Base-by-base conservation (phyloP, 305 asterid species). In the Fraxinus angustifolia region DNA sequence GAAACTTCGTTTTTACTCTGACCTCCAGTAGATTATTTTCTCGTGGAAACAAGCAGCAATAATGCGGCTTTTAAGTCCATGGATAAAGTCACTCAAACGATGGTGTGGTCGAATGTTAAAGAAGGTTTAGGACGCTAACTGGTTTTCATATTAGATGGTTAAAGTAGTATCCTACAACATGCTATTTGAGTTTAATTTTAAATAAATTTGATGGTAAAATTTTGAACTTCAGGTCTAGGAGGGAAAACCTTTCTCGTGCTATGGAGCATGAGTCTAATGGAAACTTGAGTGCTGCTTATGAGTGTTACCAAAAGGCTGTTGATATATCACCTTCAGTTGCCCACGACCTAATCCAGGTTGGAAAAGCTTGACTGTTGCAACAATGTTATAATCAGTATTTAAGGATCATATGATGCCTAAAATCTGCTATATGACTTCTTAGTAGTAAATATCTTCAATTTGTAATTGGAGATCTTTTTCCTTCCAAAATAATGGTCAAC, bases 301-400 rank as follows among this genome's bases (percentile, higher is more conserved):
- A 94, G 79, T 92, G 96, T 87, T 96, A 91, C 84, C 99, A 96
- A 88, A 96, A 94, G 89, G 98, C 99, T 84, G 97, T 96, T 79
- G 99, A 96, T 83, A 89, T 96, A 90, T 92, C 99, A 85, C 99
- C 99, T 88, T 94, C 89, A 79, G 36, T 96, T 84, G 99, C 99
- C 80, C 87, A 91, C 76, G 97, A 89, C 74, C 97, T 96, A 71
- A 96, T 96, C 87, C 97, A 95, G 97, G 99, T 95, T 80, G 16
- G 26, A 33, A 31, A 73, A 68, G 36, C 80, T n/a, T 34, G 26
- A 8, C 26, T 17, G 28, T 65, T 74, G 78, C 45, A 53, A 70
- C 30, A 38, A 3, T 48, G 58, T 30, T 40, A 16, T 70, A 56
- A 74, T 11, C 70, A 42, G 19, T 77, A 8, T 5, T 19, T 74